Base-by-base conservation (phyloP, 768 basidiomycete species). In the Coprinopsis sp. region DNA sequence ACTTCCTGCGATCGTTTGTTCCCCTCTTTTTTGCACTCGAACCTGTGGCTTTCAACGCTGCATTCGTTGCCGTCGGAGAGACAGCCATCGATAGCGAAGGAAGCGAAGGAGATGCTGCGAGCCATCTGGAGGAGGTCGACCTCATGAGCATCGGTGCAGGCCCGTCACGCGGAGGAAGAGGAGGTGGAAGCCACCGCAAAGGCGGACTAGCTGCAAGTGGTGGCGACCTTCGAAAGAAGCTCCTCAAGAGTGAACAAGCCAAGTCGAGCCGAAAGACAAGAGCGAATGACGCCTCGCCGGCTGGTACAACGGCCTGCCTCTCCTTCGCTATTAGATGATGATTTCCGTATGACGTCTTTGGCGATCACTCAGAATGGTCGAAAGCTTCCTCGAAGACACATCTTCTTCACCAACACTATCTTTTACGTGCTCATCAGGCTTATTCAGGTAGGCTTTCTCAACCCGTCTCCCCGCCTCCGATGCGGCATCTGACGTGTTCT, bases 381-480 rank as follows among this genome's bases (percentile, higher is more conserved):
- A 49, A 54, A 49, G 27, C 8, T 28, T 50, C 60, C 36, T 50
- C 60, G 24, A 60, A 78, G 47, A 73, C 76, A 66, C 53, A 75
- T 81, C 28, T 92, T 97, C 67, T 97, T 91, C 66, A 82, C 84
- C 49, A 97, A 96, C 65, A 91, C 89, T 16, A 74, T 82, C 19
- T 91, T 91, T 58, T 99, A 97, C 69, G 78, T 80, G 8, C 67
- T 97, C 19, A 65, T 98, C 56, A 80, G 95, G 27, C 69, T 94
- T 39, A 63, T 97, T 33, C 87, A 97, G 82, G 95, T 92, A 49
- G 38, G 83, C 46, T 19, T 62, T 21, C 33, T 50, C 28, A 3
- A 28, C 31, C 45, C 46, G 6, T 47, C 23, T 48, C 46, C 37
- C 2, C n/a, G n/a, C n/a, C n/a, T n/a, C n/a, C n/a, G n/a, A n/a